A percentile compares a stretch with the other conserved stretches of the same genome.
These are phyloP conservation scores for Akanthomyces uredinophilus DNA, from an alignment of 2,329 filamentous ascomycete species.

Conservation along the genomic window DNA sequence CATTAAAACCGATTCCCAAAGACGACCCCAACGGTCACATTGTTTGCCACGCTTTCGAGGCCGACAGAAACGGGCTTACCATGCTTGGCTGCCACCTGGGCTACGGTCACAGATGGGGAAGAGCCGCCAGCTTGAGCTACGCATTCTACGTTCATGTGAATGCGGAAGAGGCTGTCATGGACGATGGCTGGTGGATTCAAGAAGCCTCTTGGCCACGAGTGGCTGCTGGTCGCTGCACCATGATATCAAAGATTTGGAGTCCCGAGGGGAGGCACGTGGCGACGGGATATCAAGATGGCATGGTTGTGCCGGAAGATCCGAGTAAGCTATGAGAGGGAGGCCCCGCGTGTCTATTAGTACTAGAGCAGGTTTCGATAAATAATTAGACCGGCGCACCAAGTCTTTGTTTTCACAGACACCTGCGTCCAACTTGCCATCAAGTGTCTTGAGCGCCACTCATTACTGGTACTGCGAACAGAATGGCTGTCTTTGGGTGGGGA, in stretches of 20 bases:
- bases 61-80: conserved; percentile 50
- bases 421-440: too few species aligned
- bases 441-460: too few species aligned
- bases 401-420: too few species aligned
- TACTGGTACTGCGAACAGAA: too few species aligned
- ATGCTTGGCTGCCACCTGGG: conserved; percentile 47
- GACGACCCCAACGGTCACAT: conserved; percentile 42
- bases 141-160: conserved; percentile 50
- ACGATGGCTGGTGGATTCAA: conserved; percentile 49
- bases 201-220: conserved; percentile 45
- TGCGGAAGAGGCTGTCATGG: conserved; percentile 43
- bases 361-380: neutral
- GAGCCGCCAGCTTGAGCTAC: conserved; percentile 44
- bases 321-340: neutral
- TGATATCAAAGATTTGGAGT: conserved; percentile 51
- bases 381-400: too few species aligned
- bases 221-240: conserved; percentile 40
- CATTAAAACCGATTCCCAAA: conserved; percentile 37
- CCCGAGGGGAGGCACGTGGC: conserved; percentile 48
- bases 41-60: conserved; percentile 44
- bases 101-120: conserved; percentile 37
- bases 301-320: conserved; percentile 21
- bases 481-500: too few species aligned
- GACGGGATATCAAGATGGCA: conserved; percentile 50
- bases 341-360: neutral